A percentile compares a stretch with the other conserved stretches of the same genome.
phyloP scores from a whole-genome alignment of 352 stramenopile species.

The Globisporangium perplexum region DNA sequence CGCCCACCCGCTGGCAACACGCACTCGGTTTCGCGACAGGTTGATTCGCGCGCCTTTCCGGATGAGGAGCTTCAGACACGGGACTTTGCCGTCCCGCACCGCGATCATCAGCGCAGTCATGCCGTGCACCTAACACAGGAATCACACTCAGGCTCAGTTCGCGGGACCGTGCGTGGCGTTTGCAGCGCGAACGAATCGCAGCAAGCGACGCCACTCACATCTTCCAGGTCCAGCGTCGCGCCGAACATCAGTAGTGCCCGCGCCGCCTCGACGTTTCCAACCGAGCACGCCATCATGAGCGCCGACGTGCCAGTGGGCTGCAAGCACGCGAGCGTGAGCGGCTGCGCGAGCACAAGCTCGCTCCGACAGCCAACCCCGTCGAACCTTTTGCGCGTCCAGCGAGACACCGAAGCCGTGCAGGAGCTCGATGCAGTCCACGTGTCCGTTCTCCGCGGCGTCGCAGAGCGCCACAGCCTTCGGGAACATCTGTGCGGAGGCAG shows the following conservation, averaged over 20 bases:
- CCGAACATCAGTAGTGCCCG: constrained; percentile 82
- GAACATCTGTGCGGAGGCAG: constrained; percentile 37
- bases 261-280: constrained; percentile 81
- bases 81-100: constrained; percentile 52
- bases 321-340: neutral
- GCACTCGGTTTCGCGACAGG: constrained; percentile 73
- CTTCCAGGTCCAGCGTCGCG: constrained; percentile 76
- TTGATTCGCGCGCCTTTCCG: constrained; percentile 81
- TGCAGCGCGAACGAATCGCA: neutral
- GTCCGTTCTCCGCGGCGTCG: constrained; percentile 73
- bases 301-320: constrained; percentile 76
- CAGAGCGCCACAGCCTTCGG: constrained; percentile 73
- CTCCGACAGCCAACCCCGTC: neutral
- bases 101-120: constrained; percentile 82
- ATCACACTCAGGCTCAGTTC: neutral
- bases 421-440: constrained; percentile 81
- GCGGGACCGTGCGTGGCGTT: too few relatives aligned
- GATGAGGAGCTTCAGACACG: constrained; percentile 67
- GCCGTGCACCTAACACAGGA: constrained; percentile 53
- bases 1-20: constrained; percentile 8
- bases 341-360: too few relatives aligned
- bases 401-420: constrained; percentile 76
- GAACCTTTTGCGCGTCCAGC: constrained; percentile 79
- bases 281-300: constrained; percentile 82
- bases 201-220: constrained; percentile 29